A percentile compares a stretch with the other conserved stretches of the same genome.
Evolutionary conservation across 2,329 filamentous ascomycete species (phyloP).

Genomic region (Ophiostoma novo-ulmi): DNA sequence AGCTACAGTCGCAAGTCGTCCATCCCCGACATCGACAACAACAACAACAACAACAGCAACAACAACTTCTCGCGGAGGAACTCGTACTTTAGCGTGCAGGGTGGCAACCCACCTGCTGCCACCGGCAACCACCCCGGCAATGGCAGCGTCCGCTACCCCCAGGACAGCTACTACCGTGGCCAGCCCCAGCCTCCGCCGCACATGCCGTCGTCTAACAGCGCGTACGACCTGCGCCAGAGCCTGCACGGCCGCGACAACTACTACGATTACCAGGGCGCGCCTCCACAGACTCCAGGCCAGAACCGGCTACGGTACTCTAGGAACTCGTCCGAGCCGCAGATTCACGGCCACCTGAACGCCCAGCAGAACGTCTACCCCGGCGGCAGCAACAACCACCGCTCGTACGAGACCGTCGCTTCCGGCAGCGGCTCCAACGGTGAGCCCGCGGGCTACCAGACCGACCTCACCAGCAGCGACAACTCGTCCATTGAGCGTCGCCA

Average conservation of each 20-base stretch:
- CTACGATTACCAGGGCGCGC: slow-evolving; percentile 40
- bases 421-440: slow-evolving; percentile 70
- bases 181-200: slow-evolving; percentile 34
- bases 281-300: slow-evolving; percentile 17
- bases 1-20: slow-evolving; percentile 67
- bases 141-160: slow-evolving; percentile 43
- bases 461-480: slow-evolving; percentile 83
- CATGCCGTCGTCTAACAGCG: slow-evolving; percentile 34
- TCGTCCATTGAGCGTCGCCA: slow-evolving; percentile 70
- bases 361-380: slow-evolving; percentile 27
- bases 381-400: slow-evolving; percentile 57
- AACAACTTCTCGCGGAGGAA: slow-evolving; percentile 53
- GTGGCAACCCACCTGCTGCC: background rate
- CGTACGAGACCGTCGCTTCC: slow-evolving; percentile 81
- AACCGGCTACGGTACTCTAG: slow-evolving; percentile 37
- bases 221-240: slow-evolving; percentile 38
- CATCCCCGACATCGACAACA: slow-evolving; percentile 46
- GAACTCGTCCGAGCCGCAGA: slow-evolving; percentile 37
- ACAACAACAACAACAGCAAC: slow-evolving; percentile 46
- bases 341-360: slow-evolving; percentile 39
- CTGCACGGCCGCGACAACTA: slow-evolving; percentile 38
- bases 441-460: slow-evolving; percentile 72
- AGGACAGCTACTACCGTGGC: slow-evolving; percentile 50
- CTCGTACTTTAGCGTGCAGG: slow-evolving; percentile 46
- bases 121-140: slow-evolving; percentile 27